phyloP scores from a whole-genome alignment of 331 rosid genomes.

The Ulmus americana region DNA sequence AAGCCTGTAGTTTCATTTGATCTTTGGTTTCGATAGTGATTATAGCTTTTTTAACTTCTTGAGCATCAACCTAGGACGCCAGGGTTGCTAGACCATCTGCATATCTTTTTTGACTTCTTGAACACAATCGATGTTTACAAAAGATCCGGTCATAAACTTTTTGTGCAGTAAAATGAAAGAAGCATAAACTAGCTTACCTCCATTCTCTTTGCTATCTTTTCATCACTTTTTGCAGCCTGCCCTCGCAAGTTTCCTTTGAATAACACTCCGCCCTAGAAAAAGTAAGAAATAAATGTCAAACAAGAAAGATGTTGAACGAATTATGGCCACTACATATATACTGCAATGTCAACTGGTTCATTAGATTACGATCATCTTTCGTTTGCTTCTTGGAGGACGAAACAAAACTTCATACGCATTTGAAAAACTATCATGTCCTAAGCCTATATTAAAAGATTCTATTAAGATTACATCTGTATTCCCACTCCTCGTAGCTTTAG shows the following conservation, averaged over 20 bases:
- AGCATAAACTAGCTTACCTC: constrained; percentile 35
- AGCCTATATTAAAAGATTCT: neutral
- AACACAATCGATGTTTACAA: constrained; percentile 8
- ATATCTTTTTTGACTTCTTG: no score
- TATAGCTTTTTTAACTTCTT: no score
- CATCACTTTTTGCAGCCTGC: constrained; percentile 72
- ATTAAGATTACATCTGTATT: neutral
- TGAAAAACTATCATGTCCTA: constrained; percentile 1
- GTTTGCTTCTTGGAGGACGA: neutral
- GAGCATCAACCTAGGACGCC: no score
- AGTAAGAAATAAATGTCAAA: constrained; percentile 5
- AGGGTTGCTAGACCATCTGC: no score
- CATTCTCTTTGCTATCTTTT: constrained; percentile 76
- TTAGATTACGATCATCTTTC: neutral
- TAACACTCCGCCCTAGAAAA: constrained; percentile 77
- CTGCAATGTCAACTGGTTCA: neutral
- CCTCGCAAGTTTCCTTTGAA: constrained; percentile 97
- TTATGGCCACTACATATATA: neutral
- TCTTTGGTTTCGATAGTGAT: no score
- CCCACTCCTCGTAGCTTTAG: neutral
- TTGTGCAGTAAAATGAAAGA: constrained; percentile 12
- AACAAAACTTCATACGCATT: neutral
- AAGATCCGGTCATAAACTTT: constrained; percentile 19
- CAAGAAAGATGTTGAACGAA: neutral
- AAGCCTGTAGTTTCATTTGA: no score